A percentile compares a stretch with the other conserved stretches of the same genome.
Evolutionary conservation across 768 basidiomycete species (phyloP).

Genomic region (Mycena amicta): DNA sequence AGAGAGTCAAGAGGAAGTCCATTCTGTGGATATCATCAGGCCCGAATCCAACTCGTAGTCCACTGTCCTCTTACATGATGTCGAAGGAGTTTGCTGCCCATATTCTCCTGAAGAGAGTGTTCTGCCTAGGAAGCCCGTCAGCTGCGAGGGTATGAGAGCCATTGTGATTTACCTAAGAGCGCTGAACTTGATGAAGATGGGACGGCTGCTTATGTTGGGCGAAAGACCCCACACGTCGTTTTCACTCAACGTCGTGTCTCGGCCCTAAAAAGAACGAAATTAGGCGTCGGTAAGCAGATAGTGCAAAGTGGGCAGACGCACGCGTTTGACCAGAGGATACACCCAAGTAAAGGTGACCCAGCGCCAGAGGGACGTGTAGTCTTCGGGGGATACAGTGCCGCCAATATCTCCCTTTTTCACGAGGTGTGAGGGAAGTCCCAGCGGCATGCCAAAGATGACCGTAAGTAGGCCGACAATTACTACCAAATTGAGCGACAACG

Average conservation of each 20-base stretch:
- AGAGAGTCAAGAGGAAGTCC: slow-evolving; percentile 68
- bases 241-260: slow-evolving; percentile 62
- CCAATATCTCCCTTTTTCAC: slow-evolving; percentile 63
- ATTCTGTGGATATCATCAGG: no score
- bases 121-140: slow-evolving; percentile 26
- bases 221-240: slow-evolving; percentile 73
- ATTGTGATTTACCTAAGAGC: slow-evolving; percentile 3
- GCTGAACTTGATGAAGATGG: slow-evolving; percentile 59
- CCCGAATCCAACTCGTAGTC: no score
- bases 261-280: slow-evolving; percentile 35
- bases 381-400: slow-evolving; percentile 39
- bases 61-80: slow-evolving; percentile 36
- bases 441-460: slow-evolving; percentile 61
- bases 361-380: slow-evolving; percentile 3
- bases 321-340: slow-evolving; percentile 59
- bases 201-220: slow-evolving; percentile 65
- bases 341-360: slow-evolving; percentile 48
- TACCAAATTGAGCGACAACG: slow-evolving; percentile 43
- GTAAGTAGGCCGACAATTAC: slow-evolving; percentile 45
- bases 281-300: not conserved
- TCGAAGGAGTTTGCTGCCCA: slow-evolving; percentile 51
- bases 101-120: slow-evolving; percentile 45
- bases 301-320: slow-evolving; percentile 27
- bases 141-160: not conserved
- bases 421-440: slow-evolving; percentile 57